Percentiles rank a stretch among this genome's conserved stretches.
These are phyloP conservation scores for Pseudogymnoascus sp. DNA, from an alignment of 2,329 filamentous ascomycete genomes.

Conservation along the genomic window DNA sequence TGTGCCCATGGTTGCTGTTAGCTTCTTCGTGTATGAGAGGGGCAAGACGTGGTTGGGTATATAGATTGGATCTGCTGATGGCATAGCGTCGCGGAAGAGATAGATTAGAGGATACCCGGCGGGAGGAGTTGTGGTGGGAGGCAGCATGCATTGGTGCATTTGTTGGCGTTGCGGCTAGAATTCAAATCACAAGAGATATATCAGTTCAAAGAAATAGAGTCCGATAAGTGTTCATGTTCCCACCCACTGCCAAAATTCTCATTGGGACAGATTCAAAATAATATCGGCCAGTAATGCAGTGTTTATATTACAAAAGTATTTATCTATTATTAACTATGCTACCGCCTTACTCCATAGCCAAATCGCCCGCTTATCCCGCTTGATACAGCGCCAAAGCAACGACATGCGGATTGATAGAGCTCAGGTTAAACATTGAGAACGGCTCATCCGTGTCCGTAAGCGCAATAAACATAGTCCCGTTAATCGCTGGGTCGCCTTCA, in stretches of 20 bases:
- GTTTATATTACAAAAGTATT: not conserved
- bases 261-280: not conserved
- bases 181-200: not conserved
- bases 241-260: not conserved
- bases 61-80: conserved; percentile 31
- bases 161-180: not conserved
- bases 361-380: conserved; percentile 50
- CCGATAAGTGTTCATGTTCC: not conserved
- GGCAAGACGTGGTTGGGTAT: conserved; percentile 59
- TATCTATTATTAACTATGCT: not conserved
- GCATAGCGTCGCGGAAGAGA: not conserved
- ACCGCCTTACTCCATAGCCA: not conserved
- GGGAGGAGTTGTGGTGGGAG: conserved; percentile 1
- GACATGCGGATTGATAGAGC: conserved; percentile 67
- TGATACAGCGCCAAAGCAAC: conserved; percentile 66
- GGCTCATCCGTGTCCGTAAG: conserved; percentile 61
- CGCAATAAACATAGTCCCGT: conserved; percentile 72
- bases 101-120: conserved; percentile 4
- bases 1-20: conserved; percentile 73
- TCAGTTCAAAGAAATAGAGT: not conserved
- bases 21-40: conserved; percentile 60
- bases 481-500: conserved; percentile 55
- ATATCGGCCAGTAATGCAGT: not conserved
- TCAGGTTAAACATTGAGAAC: conserved; percentile 71
- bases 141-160: conserved; percentile 3